Evolutionary conservation across 805 yeast species (phyloP).

Genomic region (Priceomyces carsonii): DNA sequence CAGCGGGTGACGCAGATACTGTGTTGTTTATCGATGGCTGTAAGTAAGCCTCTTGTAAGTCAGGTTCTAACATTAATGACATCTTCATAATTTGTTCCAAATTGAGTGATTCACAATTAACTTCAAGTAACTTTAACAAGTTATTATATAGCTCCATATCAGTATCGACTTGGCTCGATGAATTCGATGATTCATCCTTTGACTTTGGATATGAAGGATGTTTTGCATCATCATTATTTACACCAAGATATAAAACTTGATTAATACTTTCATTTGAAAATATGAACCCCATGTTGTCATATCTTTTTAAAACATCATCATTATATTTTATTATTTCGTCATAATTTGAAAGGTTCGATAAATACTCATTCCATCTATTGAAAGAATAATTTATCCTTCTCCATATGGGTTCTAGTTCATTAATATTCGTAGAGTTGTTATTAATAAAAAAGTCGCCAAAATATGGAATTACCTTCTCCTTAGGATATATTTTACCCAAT

Average conservation of each 20-base stretch:
- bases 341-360: slow-evolving; percentile 48
- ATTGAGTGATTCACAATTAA: slow-evolving; percentile 45
- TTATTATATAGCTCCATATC: slow-evolving; percentile 32
- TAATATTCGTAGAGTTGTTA: slow-evolving; percentile 37
- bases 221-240: slow-evolving; percentile 31
- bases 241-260: slow-evolving; percentile 43
- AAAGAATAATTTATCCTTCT: slow-evolving; percentile 71
- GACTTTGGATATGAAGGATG: slow-evolving; percentile 15
- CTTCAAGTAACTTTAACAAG: slow-evolving; percentile 47
- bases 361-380: slow-evolving; percentile 79
- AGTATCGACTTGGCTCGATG: slow-evolving; percentile 3
- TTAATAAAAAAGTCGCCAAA: slow-evolving; percentile 81
- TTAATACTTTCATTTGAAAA: slow-evolving; percentile 45
- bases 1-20: slow-evolving; percentile 1
- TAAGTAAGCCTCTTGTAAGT: slow-evolving; percentile 42
- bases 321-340: slow-evolving; percentile 40
- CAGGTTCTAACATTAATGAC: slow-evolving; percentile 68
- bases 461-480: slow-evolving; percentile 79
- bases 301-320: slow-evolving; percentile 39
- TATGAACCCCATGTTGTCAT: slow-evolving; percentile 43
- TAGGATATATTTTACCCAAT: slow-evolving; percentile 73
- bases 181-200: slow-evolving; percentile 4
- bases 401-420: slow-evolving; percentile 63
- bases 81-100: slow-evolving; percentile 59
- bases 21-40: slow-evolving; percentile 8